These are phyloP conservation scores for Multifurca ochricompacta DNA, from an alignment of 768 basidiomycete species.

Conservation along the genomic window DNA sequence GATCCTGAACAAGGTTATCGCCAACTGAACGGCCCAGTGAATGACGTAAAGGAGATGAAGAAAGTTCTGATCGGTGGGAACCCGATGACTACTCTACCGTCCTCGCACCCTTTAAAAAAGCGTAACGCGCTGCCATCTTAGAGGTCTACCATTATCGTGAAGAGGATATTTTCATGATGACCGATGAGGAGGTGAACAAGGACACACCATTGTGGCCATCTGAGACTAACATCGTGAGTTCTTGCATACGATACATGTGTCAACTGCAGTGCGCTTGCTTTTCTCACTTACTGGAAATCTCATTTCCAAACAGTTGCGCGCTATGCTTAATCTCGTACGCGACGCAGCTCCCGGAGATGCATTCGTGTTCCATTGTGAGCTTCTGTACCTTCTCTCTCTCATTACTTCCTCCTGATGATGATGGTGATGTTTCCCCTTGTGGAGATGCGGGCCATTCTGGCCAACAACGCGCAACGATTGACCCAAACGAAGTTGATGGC, in stretches of 20 bases:
- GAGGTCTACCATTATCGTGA: slow-evolving; percentile 1
- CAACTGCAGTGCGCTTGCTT: no score
- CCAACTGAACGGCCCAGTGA: not conserved
- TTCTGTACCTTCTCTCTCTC: not conserved
- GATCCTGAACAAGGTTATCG: not conserved
- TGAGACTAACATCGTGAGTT: slow-evolving; percentile 15
- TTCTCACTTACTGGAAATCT: no score
- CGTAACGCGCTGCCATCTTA: not conserved
- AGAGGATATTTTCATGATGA: slow-evolving; percentile 14
- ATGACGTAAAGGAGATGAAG: slow-evolving; percentile 9
- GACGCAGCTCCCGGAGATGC: slow-evolving; percentile 12
- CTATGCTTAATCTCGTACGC: slow-evolving; percentile 14
- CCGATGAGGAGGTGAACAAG: slow-evolving; percentile 4
- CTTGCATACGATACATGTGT: not conserved
- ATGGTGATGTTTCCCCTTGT: no score
- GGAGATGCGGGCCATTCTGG: slow-evolving; percentile 13
- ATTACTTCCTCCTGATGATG: no score
- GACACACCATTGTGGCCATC: slow-evolving; percentile 8
- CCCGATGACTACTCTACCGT: not conserved
- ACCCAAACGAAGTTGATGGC: not conserved
- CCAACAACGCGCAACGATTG: not conserved
- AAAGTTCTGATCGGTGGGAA: slow-evolving; percentile 7
- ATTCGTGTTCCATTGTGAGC: slow-evolving; percentile 21
- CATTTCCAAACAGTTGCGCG: slow-evolving; percentile 4
- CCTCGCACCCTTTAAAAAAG: not conserved